Percentiles rank a stretch among this genome's conserved stretches.
These are phyloP conservation scores for Colletotrichum sp. DNA, from an alignment of 2,329 filamentous ascomycete genomes.

Conservation along the genomic window DNA sequence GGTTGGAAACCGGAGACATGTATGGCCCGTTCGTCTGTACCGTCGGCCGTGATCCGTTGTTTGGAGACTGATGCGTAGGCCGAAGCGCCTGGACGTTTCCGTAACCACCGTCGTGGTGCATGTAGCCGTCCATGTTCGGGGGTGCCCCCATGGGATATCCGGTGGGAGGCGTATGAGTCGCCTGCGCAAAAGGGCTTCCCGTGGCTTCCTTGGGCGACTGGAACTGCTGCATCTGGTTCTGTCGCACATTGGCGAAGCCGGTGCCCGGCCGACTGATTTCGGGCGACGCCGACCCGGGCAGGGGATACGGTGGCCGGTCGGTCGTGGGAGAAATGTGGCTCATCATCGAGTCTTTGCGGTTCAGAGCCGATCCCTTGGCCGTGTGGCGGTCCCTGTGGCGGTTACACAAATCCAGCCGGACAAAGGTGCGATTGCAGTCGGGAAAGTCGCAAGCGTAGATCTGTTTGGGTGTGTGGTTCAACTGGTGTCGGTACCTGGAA, in stretches of 20 bases:
- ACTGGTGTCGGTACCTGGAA: conserved; percentile 79
- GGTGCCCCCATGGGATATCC: conserved; percentile 30
- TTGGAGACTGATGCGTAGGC: conserved; percentile 44
- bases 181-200: conserved; percentile 51
- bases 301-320: conserved; percentile 45
- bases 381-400: conserved; percentile 83
- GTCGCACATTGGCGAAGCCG: conserved; percentile 44
- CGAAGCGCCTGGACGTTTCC: conserved; percentile 32
- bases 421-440: conserved; percentile 88
- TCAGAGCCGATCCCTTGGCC: conserved; percentile 77
- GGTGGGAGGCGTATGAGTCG: conserved; percentile 46
- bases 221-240: conserved; percentile 47
- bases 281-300: conserved; percentile 50
- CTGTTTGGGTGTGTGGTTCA: conserved; percentile 95
- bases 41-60: conserved; percentile 47
- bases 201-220: conserved; percentile 49
- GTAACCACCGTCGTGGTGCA: conserved; percentile 43
- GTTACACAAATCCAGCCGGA: conserved; percentile 90
- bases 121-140: conserved; percentile 46
- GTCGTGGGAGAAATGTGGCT: conserved; percentile 50
- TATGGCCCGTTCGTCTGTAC: conserved; percentile 55
- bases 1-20: conserved; percentile 56
- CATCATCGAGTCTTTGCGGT: conserved; percentile 73
- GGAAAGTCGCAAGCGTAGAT: conserved; percentile 94
- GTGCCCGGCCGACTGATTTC: conserved; percentile 49